phyloP scores from a whole-genome alignment of 2,329 filamentous ascomycete species.

The Zymoseptoria ardabiliae region DNA sequence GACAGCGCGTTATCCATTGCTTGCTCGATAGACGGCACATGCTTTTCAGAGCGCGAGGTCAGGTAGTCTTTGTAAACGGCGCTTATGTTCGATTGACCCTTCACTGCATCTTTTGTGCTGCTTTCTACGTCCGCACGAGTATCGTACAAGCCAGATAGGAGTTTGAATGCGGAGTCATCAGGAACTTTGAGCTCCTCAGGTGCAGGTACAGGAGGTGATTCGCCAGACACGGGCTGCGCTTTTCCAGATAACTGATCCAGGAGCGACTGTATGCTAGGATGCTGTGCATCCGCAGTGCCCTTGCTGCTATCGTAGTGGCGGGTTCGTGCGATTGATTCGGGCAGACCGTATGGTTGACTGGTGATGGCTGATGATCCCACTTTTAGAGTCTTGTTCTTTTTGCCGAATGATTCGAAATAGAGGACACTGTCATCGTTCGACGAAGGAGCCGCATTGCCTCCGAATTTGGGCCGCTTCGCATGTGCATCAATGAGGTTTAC shows the following conservation, averaged over 20 bases:
- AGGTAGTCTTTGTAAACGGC: not conserved
- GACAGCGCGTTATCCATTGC: not conserved
- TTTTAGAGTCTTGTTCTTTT: not conserved
- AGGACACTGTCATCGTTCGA: not conserved
- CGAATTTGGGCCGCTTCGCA: not conserved
- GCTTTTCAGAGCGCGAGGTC: not conserved
- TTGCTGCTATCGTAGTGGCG: not conserved
- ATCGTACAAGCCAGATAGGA: not conserved
- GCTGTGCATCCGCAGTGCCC: not conserved
- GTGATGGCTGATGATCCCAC: not conserved
- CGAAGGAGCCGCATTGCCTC: not conserved
- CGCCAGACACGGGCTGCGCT: not conserved
- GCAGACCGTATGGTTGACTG: not conserved
- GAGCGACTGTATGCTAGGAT: not conserved
- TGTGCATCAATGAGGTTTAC: not conserved
- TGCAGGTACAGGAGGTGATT: not conserved
- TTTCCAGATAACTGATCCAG: not conserved
- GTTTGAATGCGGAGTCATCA: not conserved
- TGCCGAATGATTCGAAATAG: not conserved
- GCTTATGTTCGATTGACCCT: not conserved
- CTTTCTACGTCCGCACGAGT: not conserved
- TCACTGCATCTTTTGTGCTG: not conserved
- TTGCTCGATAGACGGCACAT: not conserved
- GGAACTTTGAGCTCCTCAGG: not conserved
- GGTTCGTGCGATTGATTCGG: not conserved